phyloP scores from a whole-genome alignment of 768 basidiomycete genomes.

The Pleurotus cornucopiae region DNA sequence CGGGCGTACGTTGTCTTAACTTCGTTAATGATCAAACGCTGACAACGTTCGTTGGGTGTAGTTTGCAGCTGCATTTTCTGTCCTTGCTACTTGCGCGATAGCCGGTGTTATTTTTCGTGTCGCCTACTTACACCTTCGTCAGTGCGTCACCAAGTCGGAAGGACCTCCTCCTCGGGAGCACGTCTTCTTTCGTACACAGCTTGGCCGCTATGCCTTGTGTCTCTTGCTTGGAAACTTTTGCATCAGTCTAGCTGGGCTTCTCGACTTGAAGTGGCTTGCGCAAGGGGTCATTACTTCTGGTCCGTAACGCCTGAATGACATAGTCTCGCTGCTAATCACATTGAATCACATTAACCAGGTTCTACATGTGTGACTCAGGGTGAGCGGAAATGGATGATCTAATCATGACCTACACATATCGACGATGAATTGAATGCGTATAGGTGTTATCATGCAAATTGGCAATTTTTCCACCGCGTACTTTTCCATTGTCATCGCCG shows the following conservation, averaged over 20 bases:
- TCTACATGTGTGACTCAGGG: slow-evolving; percentile 58
- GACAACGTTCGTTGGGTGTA: slow-evolving; percentile 11
- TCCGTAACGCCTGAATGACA: slow-evolving; percentile 18
- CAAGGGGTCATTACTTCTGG: slow-evolving; percentile 44
- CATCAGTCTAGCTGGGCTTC: slow-evolving; percentile 46
- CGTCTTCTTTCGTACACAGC: slow-evolving; percentile 67
- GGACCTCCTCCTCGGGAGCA: slow-evolving; percentile 33
- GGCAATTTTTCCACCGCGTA: slow-evolving; percentile 59
- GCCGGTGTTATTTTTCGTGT: slow-evolving; percentile 44
- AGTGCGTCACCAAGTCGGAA: slow-evolving; percentile 22
- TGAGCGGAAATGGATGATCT: slow-evolving; percentile 16
- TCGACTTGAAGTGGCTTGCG: slow-evolving; percentile 48
- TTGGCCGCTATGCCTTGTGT: slow-evolving; percentile 65
- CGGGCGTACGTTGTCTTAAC: slow-evolving; percentile 5
- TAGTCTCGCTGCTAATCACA: not conserved
- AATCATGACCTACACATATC: not conserved
- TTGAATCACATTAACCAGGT: slow-evolving; percentile 26
- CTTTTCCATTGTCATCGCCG: slow-evolving; percentile 60
- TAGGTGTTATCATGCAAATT: slow-evolving; percentile 57
- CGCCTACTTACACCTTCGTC: slow-evolving; percentile 39
- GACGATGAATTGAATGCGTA: not conserved
- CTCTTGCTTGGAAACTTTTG: slow-evolving; percentile 57
- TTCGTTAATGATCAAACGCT: not conserved
- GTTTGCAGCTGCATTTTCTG: slow-evolving; percentile 50
- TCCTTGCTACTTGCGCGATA: slow-evolving; percentile 51